These are phyloP conservation scores for Apophysomyces sp. DNA, from an alignment of 371 early-diverging fungal species.

Conservation along the genomic window DNA sequence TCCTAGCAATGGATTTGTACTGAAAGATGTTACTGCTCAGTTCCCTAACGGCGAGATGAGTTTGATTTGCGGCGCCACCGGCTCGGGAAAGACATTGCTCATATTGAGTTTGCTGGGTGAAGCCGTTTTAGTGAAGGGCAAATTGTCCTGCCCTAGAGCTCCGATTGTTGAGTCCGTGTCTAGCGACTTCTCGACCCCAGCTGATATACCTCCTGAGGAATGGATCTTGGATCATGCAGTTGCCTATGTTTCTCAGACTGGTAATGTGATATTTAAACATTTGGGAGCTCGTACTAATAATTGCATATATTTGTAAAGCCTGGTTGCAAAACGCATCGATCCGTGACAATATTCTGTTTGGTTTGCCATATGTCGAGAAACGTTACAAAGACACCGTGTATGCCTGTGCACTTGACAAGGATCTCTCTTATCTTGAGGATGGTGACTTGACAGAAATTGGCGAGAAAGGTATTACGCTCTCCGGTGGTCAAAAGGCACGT, in stretches of 20 bases:
- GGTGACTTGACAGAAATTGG: constrained; percentile 90
- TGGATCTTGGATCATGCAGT: constrained; percentile 17
- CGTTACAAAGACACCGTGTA: constrained; percentile 52
- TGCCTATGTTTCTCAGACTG: constrained; percentile 18
- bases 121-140: constrained; percentile 38
- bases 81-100: constrained; percentile 63
- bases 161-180: constrained; percentile 20
- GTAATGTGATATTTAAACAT: not conserved
- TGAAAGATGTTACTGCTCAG: constrained; percentile 33
- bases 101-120: constrained; percentile 65
- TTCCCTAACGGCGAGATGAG: constrained; percentile 58
- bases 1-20: constrained; percentile 28
- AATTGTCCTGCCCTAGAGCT: constrained; percentile 34
- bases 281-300: not conserved
- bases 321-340: constrained; percentile 80
- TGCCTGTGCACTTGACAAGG: constrained; percentile 38
- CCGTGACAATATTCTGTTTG: constrained; percentile 47
- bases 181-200: not conserved
- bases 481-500: constrained; percentile 70
- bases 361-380: constrained; percentile 21
- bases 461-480: constrained; percentile 64
- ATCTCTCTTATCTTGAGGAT: constrained; percentile 48
- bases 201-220: constrained; percentile 3
- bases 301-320: constrained; percentile 23
- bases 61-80: constrained; percentile 63